phyloP scores from a whole-genome alignment of 2,329 filamentous ascomycete species.

The Pseudogymnoascus verrucosus region DNA sequence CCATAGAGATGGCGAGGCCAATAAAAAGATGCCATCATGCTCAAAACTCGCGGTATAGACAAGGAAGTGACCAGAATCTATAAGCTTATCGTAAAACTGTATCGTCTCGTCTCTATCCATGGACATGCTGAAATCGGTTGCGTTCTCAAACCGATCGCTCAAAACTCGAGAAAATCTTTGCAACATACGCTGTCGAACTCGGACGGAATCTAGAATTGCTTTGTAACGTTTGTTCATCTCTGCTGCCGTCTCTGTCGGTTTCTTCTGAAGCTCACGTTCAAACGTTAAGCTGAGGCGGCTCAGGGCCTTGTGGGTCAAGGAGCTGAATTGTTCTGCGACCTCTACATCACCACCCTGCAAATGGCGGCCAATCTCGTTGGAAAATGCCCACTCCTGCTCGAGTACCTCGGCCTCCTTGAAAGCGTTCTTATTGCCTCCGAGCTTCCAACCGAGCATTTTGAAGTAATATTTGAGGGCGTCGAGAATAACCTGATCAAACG shows the following conservation, averaged over 20 bases:
- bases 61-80: conserved; percentile 78
- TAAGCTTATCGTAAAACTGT: conserved; percentile 71
- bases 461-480: conserved; percentile 97
- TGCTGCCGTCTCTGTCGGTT: conserved; percentile 70
- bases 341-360: conserved; percentile 92
- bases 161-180: conserved; percentile 90
- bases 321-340: conserved; percentile 94
- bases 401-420: conserved; percentile 98
- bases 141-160: conserved; percentile 91
- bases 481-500: conserved; percentile 84
- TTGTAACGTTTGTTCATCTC: conserved; percentile 99
- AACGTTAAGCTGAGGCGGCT: conserved; percentile 84
- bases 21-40: conserved; percentile 69
- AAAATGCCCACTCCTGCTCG: conserved; percentile 97
- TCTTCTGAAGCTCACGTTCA: conserved; percentile 78
- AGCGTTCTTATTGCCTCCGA: conserved; percentile 95
- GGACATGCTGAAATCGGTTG: conserved; percentile 86
- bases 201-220: conserved; percentile 87
- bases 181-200: conserved; percentile 89
- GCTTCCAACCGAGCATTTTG: conserved; percentile 96
- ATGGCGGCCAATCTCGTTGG: conserved; percentile 83
- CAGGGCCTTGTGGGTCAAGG: conserved; percentile 85
- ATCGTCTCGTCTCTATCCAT: conserved; percentile 57
- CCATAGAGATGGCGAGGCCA: conserved; percentile 74
- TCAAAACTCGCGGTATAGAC: conserved; percentile 65